Evolutionary conservation across 345 rosid species (phyloP).

Genomic region (Eutrema yunnanense): DNA sequence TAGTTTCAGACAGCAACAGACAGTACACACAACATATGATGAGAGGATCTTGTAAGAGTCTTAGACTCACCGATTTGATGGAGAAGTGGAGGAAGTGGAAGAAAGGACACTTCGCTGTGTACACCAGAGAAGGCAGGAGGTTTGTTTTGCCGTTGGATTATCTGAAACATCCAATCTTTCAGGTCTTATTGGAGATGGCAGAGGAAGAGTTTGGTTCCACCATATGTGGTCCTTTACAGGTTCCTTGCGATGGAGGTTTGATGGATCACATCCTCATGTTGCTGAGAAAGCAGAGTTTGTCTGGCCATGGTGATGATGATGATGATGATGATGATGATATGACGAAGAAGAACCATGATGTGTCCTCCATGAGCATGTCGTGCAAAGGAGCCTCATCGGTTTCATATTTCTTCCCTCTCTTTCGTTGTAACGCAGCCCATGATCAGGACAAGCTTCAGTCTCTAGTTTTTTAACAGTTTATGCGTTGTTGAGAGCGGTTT

Average conservation of each 20-base stretch:
- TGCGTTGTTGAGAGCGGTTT: constrained; percentile 7
- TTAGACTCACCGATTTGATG: constrained; percentile 29
- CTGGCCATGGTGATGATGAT: constrained; percentile 10
- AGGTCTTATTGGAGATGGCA: constrained; percentile 47
- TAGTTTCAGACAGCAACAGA: constrained; percentile 28
- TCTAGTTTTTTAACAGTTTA: constrained; percentile 23
- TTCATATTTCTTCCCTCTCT: constrained; percentile 31
- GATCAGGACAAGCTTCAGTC: constrained; percentile 29
- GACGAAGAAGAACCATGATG: constrained; percentile 21
- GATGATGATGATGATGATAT: constrained; percentile 13
- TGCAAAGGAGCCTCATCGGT: constrained; percentile 32
- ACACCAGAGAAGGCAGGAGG: constrained; percentile 47
- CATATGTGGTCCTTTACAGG: constrained; percentile 41
- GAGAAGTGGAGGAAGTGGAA: constrained; percentile 42
- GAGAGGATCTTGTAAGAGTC: constrained; percentile 32
- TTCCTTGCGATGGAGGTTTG: constrained; percentile 49
- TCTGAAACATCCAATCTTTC: constrained; percentile 51
- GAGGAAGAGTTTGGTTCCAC: constrained; percentile 46
- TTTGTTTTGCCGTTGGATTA: constrained; percentile 41
- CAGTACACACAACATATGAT: constrained; percentile 19
- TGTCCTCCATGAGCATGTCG: constrained; percentile 20
- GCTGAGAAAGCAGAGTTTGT: constrained; percentile 31
- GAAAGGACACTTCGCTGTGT: constrained; percentile 49
- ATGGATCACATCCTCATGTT: constrained; percentile 37
- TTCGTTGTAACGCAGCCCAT: constrained; percentile 22